phyloP scores from a whole-genome alignment of 352 stramenopile genomes.

The Globisporangium spinosum region DNA sequence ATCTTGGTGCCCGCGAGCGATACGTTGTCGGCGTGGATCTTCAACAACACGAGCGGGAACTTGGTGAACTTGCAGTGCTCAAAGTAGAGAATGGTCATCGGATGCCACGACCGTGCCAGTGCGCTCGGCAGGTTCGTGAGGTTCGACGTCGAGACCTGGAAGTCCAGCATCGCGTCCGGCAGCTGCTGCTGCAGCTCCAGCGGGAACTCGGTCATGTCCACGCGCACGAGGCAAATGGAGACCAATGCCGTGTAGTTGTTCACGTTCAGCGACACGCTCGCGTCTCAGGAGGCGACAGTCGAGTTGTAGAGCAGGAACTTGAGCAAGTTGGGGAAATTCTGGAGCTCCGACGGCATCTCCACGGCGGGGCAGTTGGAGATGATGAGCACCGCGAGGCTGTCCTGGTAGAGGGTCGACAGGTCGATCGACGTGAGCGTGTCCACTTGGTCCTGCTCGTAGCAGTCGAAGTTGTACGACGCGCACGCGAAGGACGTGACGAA shows the following conservation, averaged over 20 bases:
- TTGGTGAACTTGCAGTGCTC: slow-evolving; percentile 18
- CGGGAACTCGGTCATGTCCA: slow-evolving; percentile 21
- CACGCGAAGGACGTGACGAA: slow-evolving; percentile 30
- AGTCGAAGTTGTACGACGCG: slow-evolving; percentile 35
- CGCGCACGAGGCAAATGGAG: slow-evolving; percentile 17
- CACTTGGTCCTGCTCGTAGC: slow-evolving; percentile 24
- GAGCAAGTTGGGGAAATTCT: slow-evolving; percentile 29
- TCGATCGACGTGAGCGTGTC: slow-evolving; percentile 21
- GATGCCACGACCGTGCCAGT: slow-evolving; percentile 10
- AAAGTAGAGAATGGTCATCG: slow-evolving; percentile 19
- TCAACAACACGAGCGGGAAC: slow-evolving; percentile 16
- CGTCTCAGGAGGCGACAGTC: slow-evolving; percentile 25
- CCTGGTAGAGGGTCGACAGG: slow-evolving; percentile 21
- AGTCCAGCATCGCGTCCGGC: slow-evolving; percentile 12
- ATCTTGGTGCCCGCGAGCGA: slow-evolving; percentile 23
- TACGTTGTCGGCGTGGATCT: slow-evolving; percentile 16
- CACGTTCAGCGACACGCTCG: slow-evolving; percentile 23
- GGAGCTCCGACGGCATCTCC: slow-evolving; percentile 23
- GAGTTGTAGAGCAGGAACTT: slow-evolving; percentile 39
- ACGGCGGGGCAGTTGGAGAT: slow-evolving; percentile 33
- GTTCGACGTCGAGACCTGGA: slow-evolving; percentile 18
- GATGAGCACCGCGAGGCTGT: slow-evolving; percentile 26
- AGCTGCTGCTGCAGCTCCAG: slow-evolving; percentile 13
- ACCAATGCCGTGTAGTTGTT: slow-evolving; percentile 17
- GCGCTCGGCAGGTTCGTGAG: slow-evolving; percentile 11